Conservation (phyloP, 768 basidiomycete genomes). For the Trametes sanguinea region DNA sequence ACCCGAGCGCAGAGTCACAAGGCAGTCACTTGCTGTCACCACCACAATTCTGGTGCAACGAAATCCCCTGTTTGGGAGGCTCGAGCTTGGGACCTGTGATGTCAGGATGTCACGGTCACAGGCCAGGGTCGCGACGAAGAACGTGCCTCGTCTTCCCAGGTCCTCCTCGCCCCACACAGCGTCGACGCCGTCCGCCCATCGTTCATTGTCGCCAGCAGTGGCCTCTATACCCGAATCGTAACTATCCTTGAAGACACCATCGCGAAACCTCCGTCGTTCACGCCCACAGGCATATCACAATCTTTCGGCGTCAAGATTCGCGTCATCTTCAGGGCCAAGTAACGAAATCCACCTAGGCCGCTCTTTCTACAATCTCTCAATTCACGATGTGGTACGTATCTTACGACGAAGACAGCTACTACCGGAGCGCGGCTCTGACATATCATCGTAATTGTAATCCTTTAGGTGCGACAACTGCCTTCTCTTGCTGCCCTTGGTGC, state of each 20-base stretch:
- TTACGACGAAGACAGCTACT: not conserved
- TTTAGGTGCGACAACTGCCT: constrained; percentile 80
- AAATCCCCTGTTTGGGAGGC: not conserved
- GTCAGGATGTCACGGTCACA: constrained; percentile 20
- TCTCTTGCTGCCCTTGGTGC: constrained; percentile 69
- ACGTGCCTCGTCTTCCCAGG: constrained; percentile 23
- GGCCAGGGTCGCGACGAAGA: constrained; percentile 22
- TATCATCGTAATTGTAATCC: constrained; percentile 8
- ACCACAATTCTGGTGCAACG: not conserved
- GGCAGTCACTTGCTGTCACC: not conserved
- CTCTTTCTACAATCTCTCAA: constrained; percentile 18
- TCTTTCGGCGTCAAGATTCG: constrained; percentile 10
- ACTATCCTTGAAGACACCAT: constrained; percentile 14
- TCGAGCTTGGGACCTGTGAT: not conserved
- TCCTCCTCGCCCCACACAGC: constrained; percentile 21
- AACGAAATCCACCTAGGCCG: constrained; percentile 14
- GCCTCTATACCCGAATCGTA: constrained; percentile 16
- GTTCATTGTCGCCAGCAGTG: constrained; percentile 22
- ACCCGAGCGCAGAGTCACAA: constrained; percentile 4
- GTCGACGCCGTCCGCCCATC: constrained; percentile 22
- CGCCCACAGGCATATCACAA: not conserved
- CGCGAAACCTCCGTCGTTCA: constrained; percentile 4
- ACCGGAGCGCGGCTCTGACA: not conserved
- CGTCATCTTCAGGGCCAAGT: constrained; percentile 19
- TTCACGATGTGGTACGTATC: constrained; percentile 30